Conservation (phyloP, 176 grass and related monocot genomes). For the sorghum (Sorghum bicolor) region Sorghum_bicolor_NCBIv3 NC_012872.2:73473501-73474000, state of each 20-base stretch:
- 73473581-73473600: neutral
- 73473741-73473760: neutral
- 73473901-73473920: neutral
- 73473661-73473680: neutral
- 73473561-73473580: slow-evolving; percentile 1
- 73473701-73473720: neutral
- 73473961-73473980: slow-evolving; percentile 23
- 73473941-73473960: neutral
- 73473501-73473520: neutral
- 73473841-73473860: neutral
- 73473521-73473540: neutral
- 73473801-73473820: neutral
- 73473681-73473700: slow-evolving; percentile 13
- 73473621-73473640: neutral
- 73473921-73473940: slow-evolving; percentile 16
- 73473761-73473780: neutral
- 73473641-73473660: neutral
- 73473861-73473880: neutral
- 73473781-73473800: neutral
- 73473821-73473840: neutral
- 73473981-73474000: neutral
- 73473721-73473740: neutral
- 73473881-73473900: slow-evolving; percentile 10
- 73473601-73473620: slow-evolving; percentile 12
- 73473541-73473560: neutral